Percentiles rank a stretch among this genome's conserved stretches.
Evolutionary conservation across 2,329 filamentous ascomycete genomes (phyloP).

Genomic region (Plenodomus lindquistii): DNA sequence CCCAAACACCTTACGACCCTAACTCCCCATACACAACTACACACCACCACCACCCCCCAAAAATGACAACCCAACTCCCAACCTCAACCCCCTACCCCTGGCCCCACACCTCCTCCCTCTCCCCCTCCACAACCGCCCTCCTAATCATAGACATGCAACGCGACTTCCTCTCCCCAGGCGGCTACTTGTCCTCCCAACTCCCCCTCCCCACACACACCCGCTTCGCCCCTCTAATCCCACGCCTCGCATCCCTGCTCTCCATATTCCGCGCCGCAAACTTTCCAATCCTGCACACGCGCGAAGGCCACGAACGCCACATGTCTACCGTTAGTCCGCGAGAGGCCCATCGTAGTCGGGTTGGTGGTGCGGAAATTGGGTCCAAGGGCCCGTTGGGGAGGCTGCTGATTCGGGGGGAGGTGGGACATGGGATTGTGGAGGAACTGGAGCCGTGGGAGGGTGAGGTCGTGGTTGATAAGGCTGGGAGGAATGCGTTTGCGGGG

Average conservation of each 20-base stretch:
- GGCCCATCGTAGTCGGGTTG: constrained; percentile 57
- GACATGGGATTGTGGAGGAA: constrained; percentile 62
- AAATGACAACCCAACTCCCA: constrained; percentile 23
- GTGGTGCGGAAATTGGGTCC: constrained; percentile 56
- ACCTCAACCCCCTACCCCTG: constrained; percentile 44
- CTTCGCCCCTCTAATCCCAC: constrained; percentile 51
- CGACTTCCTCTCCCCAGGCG: constrained; percentile 55
- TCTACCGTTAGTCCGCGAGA: constrained; percentile 62
- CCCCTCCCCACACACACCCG: constrained; percentile 49
- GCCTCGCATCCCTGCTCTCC: constrained; percentile 46
- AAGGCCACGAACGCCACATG: constrained; percentile 59
- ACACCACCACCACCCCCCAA: not conserved
- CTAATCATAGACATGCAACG: constrained; percentile 61
- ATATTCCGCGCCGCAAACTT: constrained; percentile 48
- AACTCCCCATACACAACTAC: not conserved
- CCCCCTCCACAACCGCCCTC: constrained; percentile 52
- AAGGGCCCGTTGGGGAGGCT: constrained; percentile 61
- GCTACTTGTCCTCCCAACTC: constrained; percentile 57
- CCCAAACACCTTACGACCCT: not conserved
- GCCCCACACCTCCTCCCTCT: constrained; percentile 47
- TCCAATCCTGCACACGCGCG: constrained; percentile 55
- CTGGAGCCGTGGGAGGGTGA: constrained; percentile 54
- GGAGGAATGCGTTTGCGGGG: constrained; percentile 57
- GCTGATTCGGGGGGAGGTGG: constrained; percentile 60
- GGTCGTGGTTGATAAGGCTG: constrained; percentile 60